Conservation (phyloP, 2,329 filamentous ascomycete genomes). For the Rutstroemia sp. region DNA sequence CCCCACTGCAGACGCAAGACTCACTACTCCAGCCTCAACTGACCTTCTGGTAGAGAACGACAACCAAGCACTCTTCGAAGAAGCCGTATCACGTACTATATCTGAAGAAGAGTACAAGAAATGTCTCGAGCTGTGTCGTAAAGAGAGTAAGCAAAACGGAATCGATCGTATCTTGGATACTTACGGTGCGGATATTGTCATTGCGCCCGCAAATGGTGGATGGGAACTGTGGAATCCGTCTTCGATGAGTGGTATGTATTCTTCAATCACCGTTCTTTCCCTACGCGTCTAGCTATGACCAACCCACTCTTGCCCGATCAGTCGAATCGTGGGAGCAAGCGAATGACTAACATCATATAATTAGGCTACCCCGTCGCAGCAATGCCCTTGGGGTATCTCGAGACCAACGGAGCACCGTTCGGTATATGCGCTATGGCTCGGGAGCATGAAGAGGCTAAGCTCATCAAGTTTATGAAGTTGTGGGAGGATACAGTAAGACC, state of each 20-base stretch:
- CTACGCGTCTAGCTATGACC: not conserved
- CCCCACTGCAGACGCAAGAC: not conserved
- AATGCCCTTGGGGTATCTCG: slow-evolving; percentile 3
- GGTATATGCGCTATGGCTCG: not conserved
- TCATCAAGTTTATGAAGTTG: slow-evolving; percentile 1
- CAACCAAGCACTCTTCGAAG: not conserved
- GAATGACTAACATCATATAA: not conserved
- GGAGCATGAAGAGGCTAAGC: not conserved
- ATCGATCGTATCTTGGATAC: slow-evolving; percentile 1
- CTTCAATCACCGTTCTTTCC: not conserved
- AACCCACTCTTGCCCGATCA: too few relatives aligned
- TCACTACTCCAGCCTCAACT: not conserved
- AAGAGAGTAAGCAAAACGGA: not conserved
- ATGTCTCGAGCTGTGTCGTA: not conserved
- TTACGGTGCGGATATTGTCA: slow-evolving; percentile 6
- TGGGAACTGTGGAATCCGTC: not conserved
- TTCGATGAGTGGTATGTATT: not conserved
- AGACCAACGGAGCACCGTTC: slow-evolving; percentile 5
- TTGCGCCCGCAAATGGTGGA: not conserved
- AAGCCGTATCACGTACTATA: not conserved
- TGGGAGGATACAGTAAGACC: not conserved
- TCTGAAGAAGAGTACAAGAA: not conserved
- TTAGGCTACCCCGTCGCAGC: slow-evolving; percentile 1
- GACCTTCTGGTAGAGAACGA: not conserved
- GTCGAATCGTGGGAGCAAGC: too few relatives aligned